Base-by-base conservation (phyloP, 441 rosid species). In the Hura crepitans region DNA sequence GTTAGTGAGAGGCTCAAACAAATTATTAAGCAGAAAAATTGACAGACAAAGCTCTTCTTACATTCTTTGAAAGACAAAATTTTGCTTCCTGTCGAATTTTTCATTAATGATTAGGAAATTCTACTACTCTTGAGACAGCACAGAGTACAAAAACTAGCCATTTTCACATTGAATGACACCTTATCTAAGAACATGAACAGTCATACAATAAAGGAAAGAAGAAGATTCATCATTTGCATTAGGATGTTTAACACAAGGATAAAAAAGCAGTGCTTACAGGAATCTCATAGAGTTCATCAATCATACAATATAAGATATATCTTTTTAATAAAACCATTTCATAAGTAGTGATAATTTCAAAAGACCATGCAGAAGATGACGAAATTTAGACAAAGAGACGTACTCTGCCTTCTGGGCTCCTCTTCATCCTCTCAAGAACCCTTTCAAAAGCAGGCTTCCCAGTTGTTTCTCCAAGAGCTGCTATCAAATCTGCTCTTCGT, bases 401-500 rank as follows among this genome's bases (percentile, higher is more conserved):
- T 6, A 89, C 97, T 75, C 86, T 79, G 78, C 97, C 97, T 83
- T 91, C 94, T 0, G 96, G 87, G 62, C 78, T 82, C 39, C 66
- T 80, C 85, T 91, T 92, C 97, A 90, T 94, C 75, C 91, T 85
- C 70, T 83, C 78, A 37, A 90, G 91, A 61, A 92, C 96, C 79
- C 85, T 80, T 77, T 92, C 92, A 58, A 94, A 90, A 79, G 97
- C 87, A 57, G 91, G 96, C 73, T 84, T 89, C 1, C 99, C 97
- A 0, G 97, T 92, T 5, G 99, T 90, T 79, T 94, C 97, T 22
- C 97, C 96, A 8, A 92, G 85, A 73, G 96, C 92, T 0, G 96
- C 99, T 30, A 94, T 89, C 51, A 92, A 82, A 86, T 92, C 97
- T 2, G 93, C 97, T 71, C 97, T 83, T 55, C 93, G 84, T 23